These are phyloP conservation scores for Ilex asprella DNA, from an alignment of 257 asterid species.

Conservation along the genomic window DNA sequence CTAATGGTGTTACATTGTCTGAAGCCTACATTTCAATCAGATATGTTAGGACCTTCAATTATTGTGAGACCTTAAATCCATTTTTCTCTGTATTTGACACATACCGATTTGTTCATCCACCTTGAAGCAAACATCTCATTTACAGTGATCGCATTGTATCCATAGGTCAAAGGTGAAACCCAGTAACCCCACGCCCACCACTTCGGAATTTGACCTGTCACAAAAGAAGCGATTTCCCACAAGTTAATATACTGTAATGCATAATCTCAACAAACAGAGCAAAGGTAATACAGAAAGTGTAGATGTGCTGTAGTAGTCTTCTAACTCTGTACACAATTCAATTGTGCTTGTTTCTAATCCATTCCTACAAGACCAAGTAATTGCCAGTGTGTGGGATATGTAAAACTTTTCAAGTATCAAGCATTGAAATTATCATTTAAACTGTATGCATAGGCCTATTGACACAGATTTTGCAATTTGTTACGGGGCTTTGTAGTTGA, in stretches of 20 bases:
- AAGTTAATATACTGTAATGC: too few species aligned
- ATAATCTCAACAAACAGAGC: too few species aligned
- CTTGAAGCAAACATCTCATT: slow-evolving; percentile 60
- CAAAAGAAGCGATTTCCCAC: neutral
- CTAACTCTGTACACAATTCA: too few species aligned
- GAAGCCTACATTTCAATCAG: slow-evolving; percentile 27
- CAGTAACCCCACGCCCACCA: slow-evolving; percentile 79
- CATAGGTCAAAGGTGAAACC: slow-evolving; percentile 55
- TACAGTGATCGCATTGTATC: slow-evolving; percentile 43
- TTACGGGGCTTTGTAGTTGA: neutral
- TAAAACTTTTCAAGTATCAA: too few species aligned
- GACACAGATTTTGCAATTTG: too few species aligned
- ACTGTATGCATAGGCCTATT: too few species aligned
- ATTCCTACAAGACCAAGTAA: too few species aligned
- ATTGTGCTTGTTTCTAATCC: too few species aligned
- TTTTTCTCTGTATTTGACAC: neutral
- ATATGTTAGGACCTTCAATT: neutral
- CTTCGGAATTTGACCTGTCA: slow-evolving; percentile 42
- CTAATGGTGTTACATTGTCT: slow-evolving; percentile 28
- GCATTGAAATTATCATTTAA: too few species aligned
- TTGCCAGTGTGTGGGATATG: too few species aligned
- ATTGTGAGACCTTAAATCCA: neutral
- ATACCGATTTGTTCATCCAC: slow-evolving; percentile 44
- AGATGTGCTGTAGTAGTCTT: too few species aligned
- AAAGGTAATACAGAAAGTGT: too few species aligned